A percentile compares a stretch with the other conserved stretches of the same genome.
Evolutionary conservation across 1,139 yeast genomes (phyloP).

Genomic region (Blastobotrys persicus): DNA sequence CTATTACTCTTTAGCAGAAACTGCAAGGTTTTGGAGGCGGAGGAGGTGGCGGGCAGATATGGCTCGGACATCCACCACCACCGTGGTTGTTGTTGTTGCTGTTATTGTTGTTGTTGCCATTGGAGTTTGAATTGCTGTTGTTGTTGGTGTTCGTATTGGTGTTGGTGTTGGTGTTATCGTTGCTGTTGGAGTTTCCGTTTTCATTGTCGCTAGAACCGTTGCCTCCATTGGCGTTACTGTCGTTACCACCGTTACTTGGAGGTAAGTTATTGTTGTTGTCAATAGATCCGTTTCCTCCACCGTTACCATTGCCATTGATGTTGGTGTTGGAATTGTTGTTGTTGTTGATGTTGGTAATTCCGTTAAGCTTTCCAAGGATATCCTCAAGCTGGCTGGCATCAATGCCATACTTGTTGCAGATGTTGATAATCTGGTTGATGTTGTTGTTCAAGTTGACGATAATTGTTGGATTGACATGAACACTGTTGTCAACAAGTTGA

Average conservation of each 20-base stretch:
- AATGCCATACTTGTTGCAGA: neutral
- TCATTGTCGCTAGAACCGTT: neutral
- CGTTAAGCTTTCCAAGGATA: neutral
- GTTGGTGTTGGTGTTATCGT: neutral
- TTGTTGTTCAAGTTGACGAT: constrained; percentile 5
- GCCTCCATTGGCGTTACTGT: neutral
- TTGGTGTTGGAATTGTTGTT: constrained; percentile 3
- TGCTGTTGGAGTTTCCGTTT: neutral
- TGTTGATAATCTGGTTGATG: neutral
- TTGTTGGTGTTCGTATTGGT: neutral
- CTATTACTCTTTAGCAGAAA: too few relatives aligned
- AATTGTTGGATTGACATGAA: neutral
- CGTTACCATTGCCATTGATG: neutral
- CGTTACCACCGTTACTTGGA: neutral
- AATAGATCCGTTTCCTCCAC: neutral
- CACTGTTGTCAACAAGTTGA: constrained; percentile 4
- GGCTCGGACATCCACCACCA: too few relatives aligned
- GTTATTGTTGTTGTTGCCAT: neutral
- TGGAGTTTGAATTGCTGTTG: neutral
- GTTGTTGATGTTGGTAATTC: neutral
- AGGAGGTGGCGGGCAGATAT: too few relatives aligned
- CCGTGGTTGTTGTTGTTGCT: neutral
- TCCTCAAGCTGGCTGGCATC: neutral
- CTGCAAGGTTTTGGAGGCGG: too few relatives aligned
- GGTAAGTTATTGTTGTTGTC: neutral